Evolutionary conservation across 208 protist genomes (phyloP).

Genomic region (Novymonas esmeraldas): DNA sequence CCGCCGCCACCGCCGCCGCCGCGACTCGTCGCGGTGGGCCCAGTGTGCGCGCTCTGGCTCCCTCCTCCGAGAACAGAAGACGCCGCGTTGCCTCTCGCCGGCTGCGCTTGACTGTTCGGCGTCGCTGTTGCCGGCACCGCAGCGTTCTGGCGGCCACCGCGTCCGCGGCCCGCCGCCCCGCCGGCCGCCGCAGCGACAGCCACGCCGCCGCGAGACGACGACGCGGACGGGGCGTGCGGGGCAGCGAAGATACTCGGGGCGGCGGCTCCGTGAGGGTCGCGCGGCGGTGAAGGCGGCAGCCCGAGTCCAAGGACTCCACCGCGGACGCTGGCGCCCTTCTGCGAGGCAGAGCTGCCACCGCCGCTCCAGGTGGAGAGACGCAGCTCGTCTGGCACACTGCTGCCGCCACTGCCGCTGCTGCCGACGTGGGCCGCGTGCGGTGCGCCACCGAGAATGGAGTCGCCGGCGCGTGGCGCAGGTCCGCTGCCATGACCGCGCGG

Average conservation of each 20-base stretch:
- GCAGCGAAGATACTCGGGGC: too few species aligned
- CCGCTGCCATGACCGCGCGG: background rate
- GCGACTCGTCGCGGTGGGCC: background rate
- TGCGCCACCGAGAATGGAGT: constrained; percentile 13
- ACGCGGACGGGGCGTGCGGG: too few species aligned
- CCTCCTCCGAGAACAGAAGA: constrained; percentile 7
- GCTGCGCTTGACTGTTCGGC: background rate
- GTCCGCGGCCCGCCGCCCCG: too few species aligned
- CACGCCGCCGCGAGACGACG: background rate
- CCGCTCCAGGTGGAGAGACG: constrained; percentile 32
- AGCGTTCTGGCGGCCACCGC: background rate
- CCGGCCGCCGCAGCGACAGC: too few species aligned
- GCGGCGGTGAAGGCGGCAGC: too few species aligned
- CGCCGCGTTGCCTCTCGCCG: background rate
- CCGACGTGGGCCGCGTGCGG: background rate
- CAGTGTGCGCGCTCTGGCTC: background rate
- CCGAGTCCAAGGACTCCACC: background rate
- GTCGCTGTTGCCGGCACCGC: background rate
- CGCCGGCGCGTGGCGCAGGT: background rate
- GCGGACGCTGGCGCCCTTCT: background rate
- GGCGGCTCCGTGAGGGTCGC: too few species aligned
- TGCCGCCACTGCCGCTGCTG: constrained; percentile 4
- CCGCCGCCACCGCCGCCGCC: background rate
- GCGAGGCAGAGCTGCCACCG: background rate
- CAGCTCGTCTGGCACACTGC: constrained; percentile 14